Percentiles rank a stretch among this genome's conserved stretches.
Evolutionary conservation across 139 green algal species (phyloP).

Genomic region (Dunaliella sp.): DNA sequence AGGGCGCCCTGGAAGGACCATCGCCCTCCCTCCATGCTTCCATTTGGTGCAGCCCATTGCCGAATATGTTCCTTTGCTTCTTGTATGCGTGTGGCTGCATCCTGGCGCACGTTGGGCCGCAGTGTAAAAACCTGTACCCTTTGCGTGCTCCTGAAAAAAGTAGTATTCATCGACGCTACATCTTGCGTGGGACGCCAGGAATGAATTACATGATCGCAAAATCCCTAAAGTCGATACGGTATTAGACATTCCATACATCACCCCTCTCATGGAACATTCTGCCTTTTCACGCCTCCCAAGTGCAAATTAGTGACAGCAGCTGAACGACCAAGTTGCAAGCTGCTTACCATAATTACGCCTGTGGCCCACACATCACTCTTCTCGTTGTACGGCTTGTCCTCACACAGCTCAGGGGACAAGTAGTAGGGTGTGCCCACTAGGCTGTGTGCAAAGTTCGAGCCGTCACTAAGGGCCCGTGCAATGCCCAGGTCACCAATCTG

Average conservation of each 20-base stretch:
- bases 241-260: background rate
- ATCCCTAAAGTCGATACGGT: background rate
- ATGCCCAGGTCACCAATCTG: constrained; percentile 76
- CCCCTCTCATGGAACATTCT: background rate
- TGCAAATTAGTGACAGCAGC: background rate
- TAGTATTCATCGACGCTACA: background rate
- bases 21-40: too few species aligned
- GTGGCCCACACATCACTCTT: constrained; percentile 75
- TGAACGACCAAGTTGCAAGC: background rate
- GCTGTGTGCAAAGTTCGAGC: constrained; percentile 41
- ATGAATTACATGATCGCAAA: background rate
- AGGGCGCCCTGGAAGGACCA: too few species aligned
- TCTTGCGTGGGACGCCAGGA: background rate
- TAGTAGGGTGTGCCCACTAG: constrained; percentile 71
- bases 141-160: too few species aligned
- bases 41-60: too few species aligned
- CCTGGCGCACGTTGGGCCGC: too few species aligned
- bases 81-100: too few species aligned
- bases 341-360: constrained; percentile 55
- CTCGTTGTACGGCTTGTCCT: constrained; percentile 80
- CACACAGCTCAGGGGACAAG: constrained; percentile 71
- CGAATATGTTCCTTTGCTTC: too few species aligned
- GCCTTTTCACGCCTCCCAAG: background rate
- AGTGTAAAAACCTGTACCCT: too few species aligned
- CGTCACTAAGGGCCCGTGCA: constrained; percentile 47